Percentiles rank a stretch among this genome's conserved stretches.
These are phyloP conservation scores for Gracilaria caudata DNA, from an alignment of 23 red algal genomes.

Conservation along the genomic window DNA sequence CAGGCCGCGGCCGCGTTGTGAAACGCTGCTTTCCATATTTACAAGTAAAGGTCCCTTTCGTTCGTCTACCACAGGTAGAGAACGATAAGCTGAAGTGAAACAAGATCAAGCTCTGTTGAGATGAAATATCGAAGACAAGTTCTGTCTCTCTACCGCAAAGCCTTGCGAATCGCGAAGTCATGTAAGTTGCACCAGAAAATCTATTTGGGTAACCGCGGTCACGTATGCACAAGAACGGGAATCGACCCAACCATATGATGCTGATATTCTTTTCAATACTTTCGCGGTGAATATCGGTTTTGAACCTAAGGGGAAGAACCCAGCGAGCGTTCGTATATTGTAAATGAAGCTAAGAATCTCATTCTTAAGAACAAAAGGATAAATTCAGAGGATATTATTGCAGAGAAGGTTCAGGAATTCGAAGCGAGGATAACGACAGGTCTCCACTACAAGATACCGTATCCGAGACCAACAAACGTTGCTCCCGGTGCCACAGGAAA, in stretches of 20 bases:
- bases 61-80: too few relatives aligned
- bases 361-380: constrained; percentile 33
- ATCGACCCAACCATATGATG: neutral
- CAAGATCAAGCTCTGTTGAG: neutral
- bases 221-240: neutral
- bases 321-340: constrained; percentile 49
- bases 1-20: too few relatives aligned
- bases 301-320: constrained; percentile 30
- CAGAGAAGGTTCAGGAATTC: constrained; percentile 51
- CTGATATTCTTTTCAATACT: neutral
- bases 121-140: constrained; percentile 36
- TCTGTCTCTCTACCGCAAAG: constrained; percentile 25
- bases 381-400: constrained; percentile 24
- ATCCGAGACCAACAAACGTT: constrained; percentile 61
- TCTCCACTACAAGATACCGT: constrained; percentile 65
- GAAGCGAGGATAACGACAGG: constrained; percentile 61
- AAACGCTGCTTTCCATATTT: too few relatives aligned
- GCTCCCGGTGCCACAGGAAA: constrained; percentile 63
- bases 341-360: constrained; percentile 46
- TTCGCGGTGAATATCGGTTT: neutral
- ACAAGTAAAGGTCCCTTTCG: too few relatives aligned
- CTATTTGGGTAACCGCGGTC: neutral
- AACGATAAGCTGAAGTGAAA: too few relatives aligned
- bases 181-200: neutral
- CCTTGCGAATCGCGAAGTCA: constrained; percentile 7